phyloP scores from a whole-genome alignment of 306 rosid species.

The Elaeagnus macrophylla region DNA sequence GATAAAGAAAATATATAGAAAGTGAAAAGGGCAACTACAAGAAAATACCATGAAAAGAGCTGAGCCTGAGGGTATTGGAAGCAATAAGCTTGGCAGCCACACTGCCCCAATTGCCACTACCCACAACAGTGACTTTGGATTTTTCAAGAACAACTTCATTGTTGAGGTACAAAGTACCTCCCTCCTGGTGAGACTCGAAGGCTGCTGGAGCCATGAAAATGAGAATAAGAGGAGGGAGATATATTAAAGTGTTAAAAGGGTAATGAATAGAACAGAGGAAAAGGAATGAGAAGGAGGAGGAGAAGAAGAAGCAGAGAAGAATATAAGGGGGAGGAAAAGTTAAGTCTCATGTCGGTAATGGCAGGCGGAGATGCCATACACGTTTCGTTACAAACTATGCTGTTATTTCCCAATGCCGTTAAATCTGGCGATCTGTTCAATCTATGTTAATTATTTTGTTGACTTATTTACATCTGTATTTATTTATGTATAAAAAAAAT shows the following conservation, averaged over 20 bases:
- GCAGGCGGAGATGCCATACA: conserved; percentile 56
- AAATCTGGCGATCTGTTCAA: conserved; percentile 49
- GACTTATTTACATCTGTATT: too few species aligned
- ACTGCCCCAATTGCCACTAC: conserved; percentile 96
- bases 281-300: not conserved
- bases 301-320: not conserved
- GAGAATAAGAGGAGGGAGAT: not conserved
- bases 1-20: not conserved
- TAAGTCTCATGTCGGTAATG: conserved; percentile 7
- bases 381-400: conserved; percentile 45
- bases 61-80: conserved; percentile 49
- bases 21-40: not conserved
- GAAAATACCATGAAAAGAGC: conserved; percentile 58
- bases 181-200: conserved; percentile 23
- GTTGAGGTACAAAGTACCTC: conserved; percentile 13
- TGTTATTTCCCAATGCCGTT: conserved; percentile 10
- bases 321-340: conserved; percentile 9
- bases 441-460: not conserved
- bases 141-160: conserved; percentile 25
- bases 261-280: not conserved
- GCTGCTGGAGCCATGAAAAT: conserved; percentile 55
- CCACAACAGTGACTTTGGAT: conserved; percentile 73
- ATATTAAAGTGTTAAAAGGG: not conserved
- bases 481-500: too few species aligned
- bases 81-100: conserved; percentile 92